Evolutionary conservation across 148 eudicot genomes (phyloP).

Genomic region (Rhododendron molle): DNA sequence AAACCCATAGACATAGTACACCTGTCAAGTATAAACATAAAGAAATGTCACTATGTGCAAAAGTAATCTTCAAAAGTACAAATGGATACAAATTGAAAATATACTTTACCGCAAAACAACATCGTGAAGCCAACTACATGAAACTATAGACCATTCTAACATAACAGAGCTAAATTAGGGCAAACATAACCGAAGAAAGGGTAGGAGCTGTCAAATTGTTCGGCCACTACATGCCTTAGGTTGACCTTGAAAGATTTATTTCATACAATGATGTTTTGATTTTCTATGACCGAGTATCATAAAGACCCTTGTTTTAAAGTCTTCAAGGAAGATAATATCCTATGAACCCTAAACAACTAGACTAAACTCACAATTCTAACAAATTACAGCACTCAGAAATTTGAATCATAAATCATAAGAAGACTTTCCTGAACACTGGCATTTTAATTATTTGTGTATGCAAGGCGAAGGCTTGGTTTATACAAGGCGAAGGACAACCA

Average conservation of each 20-base stretch:
- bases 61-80: not conserved
- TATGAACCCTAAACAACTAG: not conserved
- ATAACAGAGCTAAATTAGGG: not conserved
- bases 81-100: not conserved
- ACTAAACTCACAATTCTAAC: not conserved
- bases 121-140: not conserved
- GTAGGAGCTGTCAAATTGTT: not conserved
- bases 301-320: not conserved
- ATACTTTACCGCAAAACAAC: not conserved
- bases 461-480: too few species aligned
- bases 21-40: slow-evolving; percentile 37
- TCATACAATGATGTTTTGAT: too few species aligned
- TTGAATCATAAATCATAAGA: not conserved
- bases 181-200: not conserved
- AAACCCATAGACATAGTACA: slow-evolving; percentile 89
- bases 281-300: not conserved
- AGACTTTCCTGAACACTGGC: not conserved
- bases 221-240: not conserved
- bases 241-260: not conserved
- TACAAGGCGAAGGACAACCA: not conserved
- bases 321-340: not conserved
- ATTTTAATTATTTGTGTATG: not conserved
- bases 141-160: not conserved
- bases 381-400: not conserved
- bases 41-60: not conserved